Conservation (phyloP, 495 filamentous ascomycete genomes). For the Ramalina intermedia region DNA sequence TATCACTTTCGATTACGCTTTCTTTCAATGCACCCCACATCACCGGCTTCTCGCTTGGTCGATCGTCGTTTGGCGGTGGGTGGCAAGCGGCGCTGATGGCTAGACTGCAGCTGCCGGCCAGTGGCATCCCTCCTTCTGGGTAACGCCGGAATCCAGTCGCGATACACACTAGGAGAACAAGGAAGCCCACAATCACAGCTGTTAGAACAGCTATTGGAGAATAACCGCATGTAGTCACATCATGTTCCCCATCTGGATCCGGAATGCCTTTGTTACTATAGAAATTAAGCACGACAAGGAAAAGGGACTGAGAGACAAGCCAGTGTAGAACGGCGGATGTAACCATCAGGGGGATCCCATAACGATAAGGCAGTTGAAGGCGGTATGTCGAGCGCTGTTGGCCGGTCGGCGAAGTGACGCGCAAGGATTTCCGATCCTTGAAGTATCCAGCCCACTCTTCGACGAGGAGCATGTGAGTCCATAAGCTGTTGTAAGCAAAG, state of each 20-base stretch:
- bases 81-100: slow-evolving; percentile 32
- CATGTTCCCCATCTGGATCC: not conserved
- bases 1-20: not conserved
- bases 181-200: slow-evolving; percentile 12
- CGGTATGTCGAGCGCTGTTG: slow-evolving; percentile 28
- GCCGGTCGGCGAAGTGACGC: slow-evolving; percentile 29
- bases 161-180: slow-evolving; percentile 15
- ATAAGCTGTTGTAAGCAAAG: slow-evolving; percentile 21
- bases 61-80: slow-evolving; percentile 3
- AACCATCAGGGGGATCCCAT: slow-evolving; percentile 22
- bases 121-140: slow-evolving; percentile 18
- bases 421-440: slow-evolving; percentile 20
- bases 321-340: slow-evolving; percentile 24
- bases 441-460: slow-evolving; percentile 22
- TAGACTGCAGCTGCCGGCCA: slow-evolving; percentile 25
- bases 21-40: slow-evolving; percentile 21
- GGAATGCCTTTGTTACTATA: slow-evolving; percentile 15
- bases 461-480: slow-evolving; percentile 26
- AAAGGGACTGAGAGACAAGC: slow-evolving; percentile 27
- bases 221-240: slow-evolving; percentile 14
- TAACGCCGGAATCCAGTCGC: slow-evolving; percentile 12
- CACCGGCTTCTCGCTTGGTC: slow-evolving; percentile 13
- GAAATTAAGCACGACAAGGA: slow-evolving; percentile 21
- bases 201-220: slow-evolving; percentile 18
- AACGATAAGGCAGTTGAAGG: slow-evolving; percentile 31